Conservation (phyloP, 441 rosid genomes). For the Populus hybrid region DNA sequence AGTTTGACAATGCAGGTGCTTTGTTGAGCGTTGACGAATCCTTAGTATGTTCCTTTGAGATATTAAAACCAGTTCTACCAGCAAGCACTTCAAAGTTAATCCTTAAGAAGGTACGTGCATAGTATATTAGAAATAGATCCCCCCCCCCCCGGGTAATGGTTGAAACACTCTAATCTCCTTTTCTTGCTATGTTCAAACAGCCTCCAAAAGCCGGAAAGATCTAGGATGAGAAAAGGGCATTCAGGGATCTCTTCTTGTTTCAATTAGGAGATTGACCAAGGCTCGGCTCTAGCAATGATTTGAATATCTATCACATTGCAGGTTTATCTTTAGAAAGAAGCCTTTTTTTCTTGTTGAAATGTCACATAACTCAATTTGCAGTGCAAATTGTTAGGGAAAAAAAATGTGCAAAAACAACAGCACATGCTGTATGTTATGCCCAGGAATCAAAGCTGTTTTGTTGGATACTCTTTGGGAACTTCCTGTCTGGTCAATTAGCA, state of each 20-base stretch:
- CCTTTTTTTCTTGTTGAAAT: not conserved
- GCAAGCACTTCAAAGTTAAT: slow-evolving; percentile 41
- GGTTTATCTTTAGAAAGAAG: slow-evolving; percentile 7
- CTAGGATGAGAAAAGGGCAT: slow-evolving; percentile 24
- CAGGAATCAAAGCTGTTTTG: slow-evolving; percentile 15
- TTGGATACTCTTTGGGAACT: slow-evolving; percentile 12
- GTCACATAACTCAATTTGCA: slow-evolving; percentile 14
- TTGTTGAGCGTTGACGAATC: slow-evolving; percentile 72
- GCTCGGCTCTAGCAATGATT: slow-evolving; percentile 9
- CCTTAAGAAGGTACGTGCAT: slow-evolving; percentile 65
- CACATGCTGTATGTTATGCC: slow-evolving; percentile 11
- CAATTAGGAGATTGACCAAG: slow-evolving; percentile 17
- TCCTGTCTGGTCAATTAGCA: slow-evolving; percentile 11
- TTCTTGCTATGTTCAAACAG: slow-evolving; percentile 31
- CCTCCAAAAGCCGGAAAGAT: slow-evolving; percentile 51
- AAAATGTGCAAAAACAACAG: slow-evolving; percentile 16
- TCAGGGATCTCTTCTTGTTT: slow-evolving; percentile 7
- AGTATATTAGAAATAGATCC: too few species aligned
- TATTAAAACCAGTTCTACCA: slow-evolving; percentile 64
- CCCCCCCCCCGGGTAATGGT: not conserved
- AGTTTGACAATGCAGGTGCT: slow-evolving; percentile 96
- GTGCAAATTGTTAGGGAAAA: not conserved
- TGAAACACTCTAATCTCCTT: slow-evolving; percentile 12
- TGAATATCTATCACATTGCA: not conserved
- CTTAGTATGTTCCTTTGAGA: slow-evolving; percentile 87